A percentile compares a stretch with the other conserved stretches of the same genome.
phyloP scores from a whole-genome alignment of 2,329 filamentous ascomycete species.

The Leptographium radiaticola region DNA sequence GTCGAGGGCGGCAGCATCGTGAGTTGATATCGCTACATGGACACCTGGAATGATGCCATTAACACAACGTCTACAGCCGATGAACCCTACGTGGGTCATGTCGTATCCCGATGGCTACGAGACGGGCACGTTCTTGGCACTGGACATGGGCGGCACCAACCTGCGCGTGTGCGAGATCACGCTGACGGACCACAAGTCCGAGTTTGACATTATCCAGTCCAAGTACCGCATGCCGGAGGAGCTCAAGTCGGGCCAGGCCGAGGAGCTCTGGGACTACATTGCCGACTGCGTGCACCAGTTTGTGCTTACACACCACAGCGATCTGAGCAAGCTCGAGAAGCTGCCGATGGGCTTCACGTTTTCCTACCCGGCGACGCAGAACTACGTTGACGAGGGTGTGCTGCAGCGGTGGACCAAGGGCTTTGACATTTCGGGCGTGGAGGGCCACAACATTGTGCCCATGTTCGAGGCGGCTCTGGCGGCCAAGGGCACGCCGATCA shows the following conservation, averaged over 20 bases:
- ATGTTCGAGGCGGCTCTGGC: slow-evolving; percentile 70
- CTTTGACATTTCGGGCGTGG: slow-evolving; percentile 85
- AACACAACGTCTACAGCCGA: slow-evolving; percentile 45
- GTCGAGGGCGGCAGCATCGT: slow-evolving; percentile 89
- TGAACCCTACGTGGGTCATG: slow-evolving; percentile 98
- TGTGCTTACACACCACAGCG: slow-evolving; percentile 70
- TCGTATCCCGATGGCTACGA: slow-evolving; percentile 76
- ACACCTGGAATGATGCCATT: background rate
- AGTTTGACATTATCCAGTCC: slow-evolving; percentile 90
- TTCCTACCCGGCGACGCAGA: slow-evolving; percentile 85
- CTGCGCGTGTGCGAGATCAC: slow-evolving; percentile 88
- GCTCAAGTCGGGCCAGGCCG: slow-evolving; percentile 70
- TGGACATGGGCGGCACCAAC: slow-evolving; percentile 96
- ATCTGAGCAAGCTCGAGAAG: slow-evolving; percentile 45
- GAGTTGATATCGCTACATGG: slow-evolving; percentile 24
- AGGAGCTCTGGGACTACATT: slow-evolving; percentile 91
- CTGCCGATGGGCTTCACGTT: slow-evolving; percentile 89
- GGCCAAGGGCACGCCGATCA: slow-evolving; percentile 72
- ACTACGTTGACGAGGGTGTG: slow-evolving; percentile 85
- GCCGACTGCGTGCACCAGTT: slow-evolving; percentile 88
- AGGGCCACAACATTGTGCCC: slow-evolving; percentile 80
- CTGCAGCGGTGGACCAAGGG: slow-evolving; percentile 96
- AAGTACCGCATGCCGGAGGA: slow-evolving; percentile 94
- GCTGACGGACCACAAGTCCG: slow-evolving; percentile 72
- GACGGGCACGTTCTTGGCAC: slow-evolving; percentile 72